These are phyloP conservation scores for Penicillium expansum DNA, from an alignment of 2,329 filamentous ascomycete genomes.

Conservation along the genomic window DNA sequence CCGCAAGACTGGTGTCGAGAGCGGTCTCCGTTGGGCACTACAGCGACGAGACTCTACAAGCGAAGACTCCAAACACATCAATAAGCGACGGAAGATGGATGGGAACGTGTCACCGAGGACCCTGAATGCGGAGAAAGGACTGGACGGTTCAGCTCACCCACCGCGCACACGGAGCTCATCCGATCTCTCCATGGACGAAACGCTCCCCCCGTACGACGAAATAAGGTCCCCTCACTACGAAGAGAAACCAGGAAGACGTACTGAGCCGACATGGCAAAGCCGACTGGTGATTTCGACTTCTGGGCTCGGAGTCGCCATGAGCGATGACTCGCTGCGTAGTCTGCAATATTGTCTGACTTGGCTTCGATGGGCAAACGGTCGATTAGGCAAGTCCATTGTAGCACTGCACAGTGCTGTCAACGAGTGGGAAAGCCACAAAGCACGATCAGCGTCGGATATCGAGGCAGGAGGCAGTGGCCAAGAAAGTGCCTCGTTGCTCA, in stretches of 20 bases:
- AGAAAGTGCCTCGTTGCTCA: slow-evolving; percentile 24
- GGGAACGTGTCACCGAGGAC: slow-evolving; percentile 32
- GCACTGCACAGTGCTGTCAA: slow-evolving; percentile 73
- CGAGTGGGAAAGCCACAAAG: slow-evolving; percentile 65
- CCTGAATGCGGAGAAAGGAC: slow-evolving; percentile 51
- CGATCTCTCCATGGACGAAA: slow-evolving; percentile 67
- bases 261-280: slow-evolving; percentile 65
- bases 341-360: slow-evolving; percentile 81
- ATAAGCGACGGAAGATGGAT: slow-evolving; percentile 46
- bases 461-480: slow-evolving; percentile 22
- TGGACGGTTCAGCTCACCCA: slow-evolving; percentile 18
- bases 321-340: slow-evolving; percentile 77
- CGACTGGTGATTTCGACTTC: slow-evolving; percentile 87
- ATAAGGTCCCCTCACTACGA: slow-evolving; percentile 72
- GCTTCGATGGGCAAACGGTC: slow-evolving; percentile 76
- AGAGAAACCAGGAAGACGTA: slow-evolving; percentile 31
- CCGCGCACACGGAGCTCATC: slow-evolving; percentile 55
- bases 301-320: slow-evolving; percentile 86
- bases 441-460: slow-evolving; percentile 25
- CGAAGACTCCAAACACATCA: slow-evolving; percentile 32
- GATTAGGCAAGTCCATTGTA: slow-evolving; percentile 71
- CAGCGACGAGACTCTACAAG: slow-evolving; percentile 40
- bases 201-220: slow-evolving; percentile 80
- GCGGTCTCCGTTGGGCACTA: slow-evolving; percentile 80
- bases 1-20: slow-evolving; percentile 82